A percentile compares a stretch with the other conserved stretches of the same genome.
phyloP scores from a whole-genome alignment of 441 rosid species.

The Kokia cookei region DNA sequence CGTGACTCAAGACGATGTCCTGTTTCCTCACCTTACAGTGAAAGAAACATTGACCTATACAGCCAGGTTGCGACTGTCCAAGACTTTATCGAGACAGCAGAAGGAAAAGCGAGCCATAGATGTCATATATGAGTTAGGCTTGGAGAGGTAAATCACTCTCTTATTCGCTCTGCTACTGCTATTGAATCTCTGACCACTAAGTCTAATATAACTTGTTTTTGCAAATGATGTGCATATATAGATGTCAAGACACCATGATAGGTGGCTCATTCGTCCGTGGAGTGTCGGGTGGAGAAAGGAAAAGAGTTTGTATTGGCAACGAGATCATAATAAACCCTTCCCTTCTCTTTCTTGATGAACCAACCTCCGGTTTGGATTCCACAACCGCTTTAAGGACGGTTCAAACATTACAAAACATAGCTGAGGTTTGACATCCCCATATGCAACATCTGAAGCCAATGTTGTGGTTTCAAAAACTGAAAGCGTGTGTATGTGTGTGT shows the following conservation, averaged over 20 bases:
- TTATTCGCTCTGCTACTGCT: neutral
- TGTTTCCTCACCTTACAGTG: conserved; percentile 95
- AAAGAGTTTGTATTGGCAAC: conserved; percentile 83
- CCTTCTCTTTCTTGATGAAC: conserved; percentile 88
- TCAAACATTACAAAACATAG: conserved; percentile 78
- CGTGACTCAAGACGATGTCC: conserved; percentile 94
- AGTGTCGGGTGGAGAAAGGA: conserved; percentile 96
- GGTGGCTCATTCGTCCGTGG: conserved; percentile 96
- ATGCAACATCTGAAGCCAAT: neutral
- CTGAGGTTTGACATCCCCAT: conserved; percentile 47
- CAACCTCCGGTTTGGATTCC: conserved; percentile 96
- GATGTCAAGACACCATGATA: conserved; percentile 95
- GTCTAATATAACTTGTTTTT: neutral
- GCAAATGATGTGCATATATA: conserved; percentile 10
- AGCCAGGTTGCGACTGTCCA: conserved; percentile 70
- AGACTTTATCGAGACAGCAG: conserved; percentile 55
- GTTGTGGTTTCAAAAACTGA: neutral
- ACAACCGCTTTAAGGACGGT: conserved; percentile 85
- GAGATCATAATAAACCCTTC: conserved; percentile 95
- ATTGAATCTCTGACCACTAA: neutral
- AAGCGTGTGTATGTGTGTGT: neutral
- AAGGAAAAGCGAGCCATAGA: conserved; percentile 76
- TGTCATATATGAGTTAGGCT: conserved; percentile 72
- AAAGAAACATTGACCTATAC: conserved; percentile 87
- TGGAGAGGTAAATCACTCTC: conserved; percentile 57